These are phyloP conservation scores for Lepidium africanum DNA, from an alignment of 345 rosid species.

Conservation along the genomic window DNA sequence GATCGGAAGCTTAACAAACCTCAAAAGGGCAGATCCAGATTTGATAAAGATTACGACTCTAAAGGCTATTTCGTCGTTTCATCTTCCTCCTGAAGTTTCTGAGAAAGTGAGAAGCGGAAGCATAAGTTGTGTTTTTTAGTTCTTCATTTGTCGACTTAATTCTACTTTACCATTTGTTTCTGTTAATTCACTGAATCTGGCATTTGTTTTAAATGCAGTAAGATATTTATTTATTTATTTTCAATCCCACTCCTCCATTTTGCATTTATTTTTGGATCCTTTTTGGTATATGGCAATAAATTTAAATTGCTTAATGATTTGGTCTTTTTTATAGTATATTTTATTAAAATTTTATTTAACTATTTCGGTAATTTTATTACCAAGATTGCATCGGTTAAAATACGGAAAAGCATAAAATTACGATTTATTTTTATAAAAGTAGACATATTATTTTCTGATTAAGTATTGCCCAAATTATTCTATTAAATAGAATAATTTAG, in stretches of 20 bases:
- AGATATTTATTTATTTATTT: background rate
- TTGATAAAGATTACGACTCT: background rate
- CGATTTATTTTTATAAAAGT: no score
- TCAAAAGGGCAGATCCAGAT: constrained; percentile 16
- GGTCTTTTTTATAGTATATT: background rate
- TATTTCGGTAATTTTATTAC: background rate
- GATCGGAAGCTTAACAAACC: background rate
- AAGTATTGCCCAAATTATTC: no score
- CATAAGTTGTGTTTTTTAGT: background rate
- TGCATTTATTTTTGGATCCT: background rate
- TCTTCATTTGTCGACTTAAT: background rate
- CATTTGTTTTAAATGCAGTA: background rate
- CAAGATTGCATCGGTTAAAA: no score
- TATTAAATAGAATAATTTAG: no score
- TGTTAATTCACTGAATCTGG: constrained; percentile 20
- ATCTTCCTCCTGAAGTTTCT: constrained; percentile 17
- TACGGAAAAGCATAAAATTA: no score
- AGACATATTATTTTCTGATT: no score
- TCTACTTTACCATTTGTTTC: constrained; percentile 11
- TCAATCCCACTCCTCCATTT: background rate
- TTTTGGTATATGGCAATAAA: background rate
- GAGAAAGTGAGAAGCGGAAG: constrained; percentile 20
- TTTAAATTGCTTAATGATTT: background rate
- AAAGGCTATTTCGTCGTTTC: constrained; percentile 18
- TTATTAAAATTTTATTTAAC: background rate